These are phyloP conservation scores for Davidsoniella neocaledoniae DNA, from an alignment of 2,329 filamentous ascomycete genomes.

Conservation along the genomic window DNA sequence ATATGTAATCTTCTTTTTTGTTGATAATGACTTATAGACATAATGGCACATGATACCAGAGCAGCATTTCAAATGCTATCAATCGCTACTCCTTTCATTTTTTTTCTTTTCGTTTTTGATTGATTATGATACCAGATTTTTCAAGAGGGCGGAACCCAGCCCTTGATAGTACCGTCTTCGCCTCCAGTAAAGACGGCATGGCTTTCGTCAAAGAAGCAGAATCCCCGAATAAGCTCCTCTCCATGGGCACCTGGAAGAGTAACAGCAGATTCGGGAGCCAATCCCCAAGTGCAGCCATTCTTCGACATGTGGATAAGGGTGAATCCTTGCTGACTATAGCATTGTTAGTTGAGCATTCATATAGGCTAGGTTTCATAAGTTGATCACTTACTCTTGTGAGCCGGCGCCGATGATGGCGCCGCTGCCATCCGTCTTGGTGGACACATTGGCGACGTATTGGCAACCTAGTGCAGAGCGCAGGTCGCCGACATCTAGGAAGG, in stretches of 20 bases:
- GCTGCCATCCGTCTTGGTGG: slow-evolving; percentile 38
- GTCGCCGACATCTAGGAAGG: slow-evolving; percentile 47
- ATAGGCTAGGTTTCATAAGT: background rate
- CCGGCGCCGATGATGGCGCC: slow-evolving; percentile 48
- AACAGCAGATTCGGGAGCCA: slow-evolving; percentile 39
- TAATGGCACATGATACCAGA: background rate
- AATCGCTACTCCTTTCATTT: background rate
- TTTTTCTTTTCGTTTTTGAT: slow-evolving; percentile 5
- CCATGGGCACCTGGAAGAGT: slow-evolving; percentile 46
- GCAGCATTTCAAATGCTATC: background rate
- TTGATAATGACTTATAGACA: background rate
- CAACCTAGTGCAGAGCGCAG: slow-evolving; percentile 47
- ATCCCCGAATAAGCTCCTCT: slow-evolving; percentile 44
- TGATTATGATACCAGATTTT: background rate
- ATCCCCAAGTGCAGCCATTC: slow-evolving; percentile 30
- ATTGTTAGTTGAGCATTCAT: background rate
- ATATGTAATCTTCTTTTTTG: no score
- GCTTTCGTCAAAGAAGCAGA: slow-evolving; percentile 45
- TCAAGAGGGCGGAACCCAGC: slow-evolving; percentile 28
- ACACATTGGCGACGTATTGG: slow-evolving; percentile 57
- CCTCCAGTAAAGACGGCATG: slow-evolving; percentile 41
- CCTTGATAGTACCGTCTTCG: slow-evolving; percentile 40
- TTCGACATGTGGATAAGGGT: slow-evolving; percentile 43
- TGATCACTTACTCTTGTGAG: slow-evolving; percentile 42
- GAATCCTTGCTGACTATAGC: slow-evolving; percentile 35